Evolutionary conservation across 306 rosid species (phyloP).

Genomic region (Pachyrhizus erosus): DNA sequence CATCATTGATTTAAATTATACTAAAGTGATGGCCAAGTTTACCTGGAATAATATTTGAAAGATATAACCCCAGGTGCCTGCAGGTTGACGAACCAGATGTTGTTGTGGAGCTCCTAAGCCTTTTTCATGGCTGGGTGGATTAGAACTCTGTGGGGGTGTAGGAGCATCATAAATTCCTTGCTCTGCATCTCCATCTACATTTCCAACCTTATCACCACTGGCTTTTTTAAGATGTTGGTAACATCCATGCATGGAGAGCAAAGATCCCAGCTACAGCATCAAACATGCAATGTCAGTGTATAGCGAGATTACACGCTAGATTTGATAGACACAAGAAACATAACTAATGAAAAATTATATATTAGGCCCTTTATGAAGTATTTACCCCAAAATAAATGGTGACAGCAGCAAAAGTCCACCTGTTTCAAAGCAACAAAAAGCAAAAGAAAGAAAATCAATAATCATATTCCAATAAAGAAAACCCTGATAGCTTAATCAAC

Average conservation of each 20-base stretch:
- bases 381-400: conserved; percentile 97
- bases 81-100: conserved; percentile 60
- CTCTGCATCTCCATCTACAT: conserved; percentile 78
- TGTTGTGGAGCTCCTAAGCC: conserved; percentile 40
- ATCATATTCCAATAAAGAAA: conserved; percentile 8
- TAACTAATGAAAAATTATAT: neutral
- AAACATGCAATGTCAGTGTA: conserved; percentile 14
- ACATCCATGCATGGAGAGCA: conserved; percentile 88
- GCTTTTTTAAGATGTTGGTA: conserved; percentile 80
- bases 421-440: conserved; percentile 49
- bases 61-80: conserved; percentile 79
- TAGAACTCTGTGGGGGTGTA: conserved; percentile 41
- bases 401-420: conserved; percentile 88
- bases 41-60: conserved; percentile 96
- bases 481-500: neutral
- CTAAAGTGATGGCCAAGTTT: too few species aligned
- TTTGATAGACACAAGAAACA: neutral
- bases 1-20: neutral
- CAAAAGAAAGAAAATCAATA: conserved; percentile 24
- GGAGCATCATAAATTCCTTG: conserved; percentile 57
- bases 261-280: conserved; percentile 74
- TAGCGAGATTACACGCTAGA: neutral
- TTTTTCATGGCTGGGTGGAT: conserved; percentile 51
- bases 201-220: conserved; percentile 77
- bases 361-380: conserved; percentile 34